These are phyloP conservation scores for Alternaria longipes DNA, from an alignment of 2,329 filamentous ascomycete species.

Conservation along the genomic window DNA sequence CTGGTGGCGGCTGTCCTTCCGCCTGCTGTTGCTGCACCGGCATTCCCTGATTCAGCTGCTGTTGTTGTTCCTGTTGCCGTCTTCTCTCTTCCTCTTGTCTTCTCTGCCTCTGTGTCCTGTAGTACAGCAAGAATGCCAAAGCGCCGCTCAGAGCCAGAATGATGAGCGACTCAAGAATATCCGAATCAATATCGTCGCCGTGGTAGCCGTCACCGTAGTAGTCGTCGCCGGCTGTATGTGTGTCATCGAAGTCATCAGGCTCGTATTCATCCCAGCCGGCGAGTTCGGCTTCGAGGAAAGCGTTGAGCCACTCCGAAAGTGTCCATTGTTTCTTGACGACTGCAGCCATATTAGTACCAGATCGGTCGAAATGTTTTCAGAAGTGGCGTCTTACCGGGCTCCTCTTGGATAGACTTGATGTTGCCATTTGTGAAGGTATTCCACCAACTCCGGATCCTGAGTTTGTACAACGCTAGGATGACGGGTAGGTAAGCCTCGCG, in stretches of 20 bases:
- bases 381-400: slow-evolving; percentile 70
- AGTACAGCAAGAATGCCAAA: slow-evolving; percentile 81
- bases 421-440: slow-evolving; percentile 91
- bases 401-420: slow-evolving; percentile 90
- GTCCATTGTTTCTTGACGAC: slow-evolving; percentile 77
- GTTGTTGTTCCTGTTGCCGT: slow-evolving; percentile 40
- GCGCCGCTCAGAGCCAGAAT: slow-evolving; percentile 81
- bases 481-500: slow-evolving; percentile 93
- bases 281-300: slow-evolving; percentile 74
- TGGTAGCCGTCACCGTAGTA: slow-evolving; percentile 66
- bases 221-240: slow-evolving; percentile 55
- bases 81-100: slow-evolving; percentile 55
- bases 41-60: slow-evolving; percentile 39
- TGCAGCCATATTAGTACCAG: slow-evolving; percentile 45
- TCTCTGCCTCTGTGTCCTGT: slow-evolving; percentile 71
- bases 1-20: slow-evolving; percentile 44
- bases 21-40: slow-evolving; percentile 36
- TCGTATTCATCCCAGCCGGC: slow-evolving; percentile 67
- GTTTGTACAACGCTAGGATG: slow-evolving; percentile 84
- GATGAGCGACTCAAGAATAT: slow-evolving; percentile 82
- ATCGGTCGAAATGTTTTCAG: neutral
- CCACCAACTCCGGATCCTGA: slow-evolving; percentile 89
- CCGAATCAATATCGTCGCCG: slow-evolving; percentile 72
- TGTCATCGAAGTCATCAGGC: slow-evolving; percentile 56
- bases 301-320: slow-evolving; percentile 83